A percentile compares a stretch with the other conserved stretches of the same genome.
Conservation (phyloP, 495 filamentous ascomycete species). For the Penicillium flavigenum region DNA sequence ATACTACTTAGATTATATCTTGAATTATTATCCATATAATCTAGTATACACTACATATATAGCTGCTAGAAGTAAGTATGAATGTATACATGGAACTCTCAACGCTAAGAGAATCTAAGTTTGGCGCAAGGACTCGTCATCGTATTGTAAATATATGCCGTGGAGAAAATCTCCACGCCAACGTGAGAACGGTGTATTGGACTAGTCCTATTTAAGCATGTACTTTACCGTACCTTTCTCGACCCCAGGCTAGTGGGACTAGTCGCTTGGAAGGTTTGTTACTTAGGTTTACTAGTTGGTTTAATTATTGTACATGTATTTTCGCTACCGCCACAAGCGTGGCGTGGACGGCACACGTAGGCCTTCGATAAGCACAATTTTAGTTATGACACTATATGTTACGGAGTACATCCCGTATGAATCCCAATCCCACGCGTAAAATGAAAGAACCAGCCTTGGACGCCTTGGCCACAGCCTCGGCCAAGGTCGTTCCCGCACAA, state of each 20-base stretch:
- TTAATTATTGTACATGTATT: background rate
- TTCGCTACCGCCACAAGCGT: background rate
- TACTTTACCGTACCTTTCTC: background rate
- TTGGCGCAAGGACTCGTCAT: constrained; percentile 14
- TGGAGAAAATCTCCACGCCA: constrained; percentile 14
- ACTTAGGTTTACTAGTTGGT: background rate
- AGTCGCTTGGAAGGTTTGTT: background rate
- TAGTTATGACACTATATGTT: no score
- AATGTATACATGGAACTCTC: background rate
- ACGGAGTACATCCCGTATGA: no score
- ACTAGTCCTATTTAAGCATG: constrained; percentile 2
- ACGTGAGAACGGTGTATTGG: background rate
- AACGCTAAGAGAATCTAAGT: background rate
- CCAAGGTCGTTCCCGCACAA: background rate
- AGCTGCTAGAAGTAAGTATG: background rate
- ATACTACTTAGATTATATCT: no score
- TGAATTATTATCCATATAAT: background rate
- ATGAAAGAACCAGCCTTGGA: background rate
- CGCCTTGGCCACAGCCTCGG: background rate
- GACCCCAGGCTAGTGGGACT: constrained; percentile 8
- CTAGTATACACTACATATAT: background rate
- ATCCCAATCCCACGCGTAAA: background rate
- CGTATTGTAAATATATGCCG: constrained; percentile 9
- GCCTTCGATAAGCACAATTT: background rate
- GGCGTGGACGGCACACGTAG: constrained; percentile 2